Conservation (phyloP, 192 early-diverging fungal genomes). For the Coemansia sp. region DNA sequence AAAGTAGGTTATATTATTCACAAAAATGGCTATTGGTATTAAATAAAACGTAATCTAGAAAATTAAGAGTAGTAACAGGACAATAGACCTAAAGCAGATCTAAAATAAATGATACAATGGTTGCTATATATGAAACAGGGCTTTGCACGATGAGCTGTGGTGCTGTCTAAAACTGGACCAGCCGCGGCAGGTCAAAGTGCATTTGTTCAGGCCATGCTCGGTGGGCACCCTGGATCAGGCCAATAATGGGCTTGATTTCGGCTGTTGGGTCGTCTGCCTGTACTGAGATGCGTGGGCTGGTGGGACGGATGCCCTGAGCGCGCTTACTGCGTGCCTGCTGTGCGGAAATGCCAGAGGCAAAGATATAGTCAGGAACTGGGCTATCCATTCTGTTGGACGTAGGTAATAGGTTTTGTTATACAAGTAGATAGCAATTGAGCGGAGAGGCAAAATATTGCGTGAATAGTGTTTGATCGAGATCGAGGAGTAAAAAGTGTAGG, state of each 20-base stretch:
- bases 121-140: background rate
- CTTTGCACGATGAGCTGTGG: background rate
- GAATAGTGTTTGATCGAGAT: background rate
- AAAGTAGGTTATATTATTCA: background rate
- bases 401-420: background rate
- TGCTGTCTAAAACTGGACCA: constrained; percentile 38
- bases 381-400: constrained; percentile 22
- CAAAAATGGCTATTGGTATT: background rate
- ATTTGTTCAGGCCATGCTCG: constrained; percentile 47
- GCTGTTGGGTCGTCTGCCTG: constrained; percentile 9
- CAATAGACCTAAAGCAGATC: background rate
- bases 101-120: background rate
- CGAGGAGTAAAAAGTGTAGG: background rate
- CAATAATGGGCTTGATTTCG: constrained; percentile 47
- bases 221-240: constrained; percentile 34
- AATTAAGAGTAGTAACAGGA: background rate
- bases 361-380: constrained; percentile 48
- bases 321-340: constrained; percentile 49
- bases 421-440: background rate
- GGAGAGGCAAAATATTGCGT: background rate
- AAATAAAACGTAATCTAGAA: constrained; percentile 5
- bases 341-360: constrained; percentile 47
- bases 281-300: constrained; percentile 22
- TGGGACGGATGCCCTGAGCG: constrained; percentile 14
- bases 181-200: constrained; percentile 50